phyloP scores from a whole-genome alignment of 768 basidiomycete species.

The Dacryopinax primogenitus region DNA sequence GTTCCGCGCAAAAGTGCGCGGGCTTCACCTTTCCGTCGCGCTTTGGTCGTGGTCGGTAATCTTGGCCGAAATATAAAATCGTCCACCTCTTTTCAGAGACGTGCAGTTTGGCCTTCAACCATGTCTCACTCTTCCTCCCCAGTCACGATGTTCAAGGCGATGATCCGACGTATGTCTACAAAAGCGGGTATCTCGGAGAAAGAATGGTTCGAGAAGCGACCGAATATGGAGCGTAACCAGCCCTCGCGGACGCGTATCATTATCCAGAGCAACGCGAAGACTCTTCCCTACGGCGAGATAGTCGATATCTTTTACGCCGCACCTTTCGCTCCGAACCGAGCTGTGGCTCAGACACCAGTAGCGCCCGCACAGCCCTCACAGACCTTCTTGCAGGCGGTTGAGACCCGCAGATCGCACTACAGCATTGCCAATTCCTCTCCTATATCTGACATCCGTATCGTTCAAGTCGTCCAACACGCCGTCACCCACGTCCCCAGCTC shows the following conservation, averaged over 20 bases:
- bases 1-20: not conserved
- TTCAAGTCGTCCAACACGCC: not conserved
- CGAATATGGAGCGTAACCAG: not conserved
- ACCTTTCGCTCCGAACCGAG: no score
- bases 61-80: not conserved
- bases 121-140: not conserved
- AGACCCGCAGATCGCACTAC: not conserved
- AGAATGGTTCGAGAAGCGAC: not conserved
- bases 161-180: slow-evolving; percentile 1
- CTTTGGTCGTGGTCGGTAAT: not conserved
- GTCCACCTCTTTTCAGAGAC: not conserved
- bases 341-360: no score
- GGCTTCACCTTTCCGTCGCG: not conserved
- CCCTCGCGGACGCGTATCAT: not conserved
- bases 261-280: slow-evolving; percentile 3
- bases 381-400: not conserved
- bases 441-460: not conserved
- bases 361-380: not conserved
- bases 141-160: not conserved
- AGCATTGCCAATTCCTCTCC: not conserved
- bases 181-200: not conserved
- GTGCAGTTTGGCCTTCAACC: no score
- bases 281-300: not conserved
- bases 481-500: slow-evolving; percentile 1
- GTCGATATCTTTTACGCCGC: slow-evolving; percentile 7